Base-by-base conservation (phyloP, 805 yeast genomes). In the Candida alai region DNA sequence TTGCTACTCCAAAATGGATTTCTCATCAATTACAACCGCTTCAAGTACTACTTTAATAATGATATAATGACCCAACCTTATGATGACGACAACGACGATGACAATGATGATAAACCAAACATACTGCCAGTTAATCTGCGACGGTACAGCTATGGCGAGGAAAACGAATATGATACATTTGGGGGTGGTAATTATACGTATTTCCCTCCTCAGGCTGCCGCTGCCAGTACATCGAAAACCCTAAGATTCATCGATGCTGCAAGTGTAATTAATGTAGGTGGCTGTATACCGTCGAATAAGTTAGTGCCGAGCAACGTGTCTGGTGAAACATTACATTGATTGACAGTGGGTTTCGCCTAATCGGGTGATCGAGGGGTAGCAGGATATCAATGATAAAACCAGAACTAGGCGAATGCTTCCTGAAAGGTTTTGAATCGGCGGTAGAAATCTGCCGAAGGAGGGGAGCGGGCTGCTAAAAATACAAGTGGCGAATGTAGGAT, bases 1-100 rank as follows among this genome's bases (percentile, higher is more conserved):
- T 42, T 36, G 30, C 26, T 37, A 30, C 36, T 30, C 36, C 21
- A 42, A 36, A 29, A 28, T 35, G 36, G 43, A 34, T 34, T 47
- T 23, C 26, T 48, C n/a, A 41, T 53, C 48, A 53, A 54, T 32
- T 39, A 48, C 5, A 50, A 43, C n/a, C 42, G 45, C 33, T 47
- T 48, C 30, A 30, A 26, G n/a, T 12, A 19, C 7, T 34, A 37
- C 19, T 34, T 34, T 17, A 23, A 20, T 10, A 19, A 11, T 10
- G 41, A 34, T 22, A 18, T 37, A 13, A 24, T 30, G 25, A 16
- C 26, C 24, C 24, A 37, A 16, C 28, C 30, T 12, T 35, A 36
- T 16, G 35, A 32, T 22, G 36, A 32, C 5, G 28, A 33, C 6
- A 30, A 35, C 9, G 19, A 35, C 11, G 35, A 35, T 14, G 29